Evolutionary conservation across 2,329 filamentous ascomycete genomes (phyloP).

Genomic region (Ascochyta pisi): DNA sequence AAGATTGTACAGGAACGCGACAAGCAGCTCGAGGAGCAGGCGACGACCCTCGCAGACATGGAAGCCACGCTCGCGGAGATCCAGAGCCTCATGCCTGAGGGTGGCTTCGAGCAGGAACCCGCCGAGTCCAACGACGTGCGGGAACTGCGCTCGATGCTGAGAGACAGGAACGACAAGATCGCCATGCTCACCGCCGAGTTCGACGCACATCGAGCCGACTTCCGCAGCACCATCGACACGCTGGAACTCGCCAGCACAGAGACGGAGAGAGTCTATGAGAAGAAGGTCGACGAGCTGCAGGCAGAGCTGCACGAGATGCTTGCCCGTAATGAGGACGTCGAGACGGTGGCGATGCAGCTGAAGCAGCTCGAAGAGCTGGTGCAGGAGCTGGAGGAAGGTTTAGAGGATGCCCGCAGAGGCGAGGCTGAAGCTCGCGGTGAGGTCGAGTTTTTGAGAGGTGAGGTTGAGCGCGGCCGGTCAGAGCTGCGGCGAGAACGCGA

Average conservation of each 20-base stretch:
- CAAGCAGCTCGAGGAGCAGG: constrained; percentile 86
- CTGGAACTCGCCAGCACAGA: constrained; percentile 94
- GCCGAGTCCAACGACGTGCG: constrained; percentile 68
- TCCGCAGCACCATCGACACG: constrained; percentile 95
- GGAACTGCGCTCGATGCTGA: constrained; percentile 80
- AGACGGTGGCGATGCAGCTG: constrained; percentile 86
- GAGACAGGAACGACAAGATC: constrained; percentile 98
- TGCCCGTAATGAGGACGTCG: constrained; percentile 85
- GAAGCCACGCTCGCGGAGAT: constrained; percentile 85
- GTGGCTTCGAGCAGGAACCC: constrained; percentile 57
- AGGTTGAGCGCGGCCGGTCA: constrained; percentile 88
- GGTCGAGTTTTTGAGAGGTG: constrained; percentile 92
- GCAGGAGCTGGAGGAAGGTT: constrained; percentile 92
- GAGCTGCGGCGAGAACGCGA: constrained; percentile 89
- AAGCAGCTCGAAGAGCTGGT: constrained; percentile 97
- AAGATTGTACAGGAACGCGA: constrained; percentile 83
- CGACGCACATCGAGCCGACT: constrained; percentile 92
- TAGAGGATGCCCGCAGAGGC: constrained; percentile 91
- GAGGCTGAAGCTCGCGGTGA: constrained; percentile 96
- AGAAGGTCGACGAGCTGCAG: constrained; percentile 85
- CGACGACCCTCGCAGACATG: constrained; percentile 83
- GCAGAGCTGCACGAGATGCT: constrained; percentile 83
- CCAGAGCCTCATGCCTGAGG: constrained; percentile 70
- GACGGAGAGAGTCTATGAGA: constrained; percentile 94
- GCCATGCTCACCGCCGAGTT: constrained; percentile 92